phyloP scores from a whole-genome alignment of 2,329 filamentous ascomycete genomes.

The Daldinia sp. region DNA sequence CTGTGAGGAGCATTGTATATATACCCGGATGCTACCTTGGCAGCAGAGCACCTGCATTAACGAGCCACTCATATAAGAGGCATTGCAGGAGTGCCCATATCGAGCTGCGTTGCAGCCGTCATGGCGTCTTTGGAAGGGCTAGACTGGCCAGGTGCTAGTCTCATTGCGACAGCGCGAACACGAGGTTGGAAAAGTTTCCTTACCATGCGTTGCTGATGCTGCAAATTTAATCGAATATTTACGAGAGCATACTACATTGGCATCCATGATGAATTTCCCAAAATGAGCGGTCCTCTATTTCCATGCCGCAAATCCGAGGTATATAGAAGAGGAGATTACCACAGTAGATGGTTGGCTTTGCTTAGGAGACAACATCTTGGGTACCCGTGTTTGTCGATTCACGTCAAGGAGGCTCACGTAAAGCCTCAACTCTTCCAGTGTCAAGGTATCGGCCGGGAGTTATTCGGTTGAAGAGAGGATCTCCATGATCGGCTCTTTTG shows the following conservation, averaged over 20 bases:
- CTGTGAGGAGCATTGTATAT: constrained; percentile 41
- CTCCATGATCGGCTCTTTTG: constrained; percentile 34
- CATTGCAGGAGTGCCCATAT: constrained; percentile 22
- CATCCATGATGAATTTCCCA: constrained; percentile 9
- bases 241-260: constrained; percentile 15
- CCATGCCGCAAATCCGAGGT: not conserved
- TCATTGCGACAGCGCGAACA: constrained; percentile 21
- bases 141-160: constrained; percentile 20
- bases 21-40: constrained; percentile 46
- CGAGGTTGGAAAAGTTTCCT: constrained; percentile 21
- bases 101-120: constrained; percentile 20
- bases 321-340: not conserved
- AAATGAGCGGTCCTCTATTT: constrained; percentile 6
- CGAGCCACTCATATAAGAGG: constrained; percentile 28
- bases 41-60: constrained; percentile 35
- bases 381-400: constrained; percentile 1
- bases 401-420: not conserved
- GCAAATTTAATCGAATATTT: constrained; percentile 10
- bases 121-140: constrained; percentile 24
- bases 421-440: not conserved
- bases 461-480: constrained; percentile 22
- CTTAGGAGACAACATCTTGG: too few relatives aligned
- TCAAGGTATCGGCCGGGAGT: constrained; percentile 3
- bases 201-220: constrained; percentile 18
- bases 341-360: not conserved